Conservation (phyloP, 257 asterid species). For the Henckelia pumila region DNA sequence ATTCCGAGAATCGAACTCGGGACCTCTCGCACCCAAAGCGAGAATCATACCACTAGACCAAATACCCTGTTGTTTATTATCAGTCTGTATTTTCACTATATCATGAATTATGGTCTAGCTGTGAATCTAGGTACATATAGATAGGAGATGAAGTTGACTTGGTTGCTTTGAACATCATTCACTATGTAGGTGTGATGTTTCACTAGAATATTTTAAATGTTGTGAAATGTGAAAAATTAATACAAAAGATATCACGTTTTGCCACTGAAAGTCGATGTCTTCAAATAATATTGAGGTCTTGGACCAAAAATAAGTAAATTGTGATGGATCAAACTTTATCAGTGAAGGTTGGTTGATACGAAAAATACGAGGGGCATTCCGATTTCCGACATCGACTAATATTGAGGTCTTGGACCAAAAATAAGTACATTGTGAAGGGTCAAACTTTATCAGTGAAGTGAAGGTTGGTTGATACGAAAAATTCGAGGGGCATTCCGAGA, state of each 20-base stretch:
- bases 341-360: too few relatives aligned
- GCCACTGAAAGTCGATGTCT: not conserved
- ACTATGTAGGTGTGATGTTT: not conserved
- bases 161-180: not conserved
- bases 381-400: too few relatives aligned
- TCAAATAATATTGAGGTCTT: not conserved
- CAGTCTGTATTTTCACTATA: not conserved
- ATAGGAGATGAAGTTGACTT: not conserved
- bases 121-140: not conserved
- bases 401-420: not conserved
- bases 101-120: not conserved
- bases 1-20: conserved; percentile 49
- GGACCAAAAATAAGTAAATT: not conserved
- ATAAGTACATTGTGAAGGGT: not conserved
- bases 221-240: not conserved
- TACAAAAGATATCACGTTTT: too few relatives aligned
- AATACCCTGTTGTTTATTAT: conserved; percentile 29
- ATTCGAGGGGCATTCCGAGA: conserved; percentile 73
- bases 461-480: not conserved
- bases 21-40: conserved; percentile 55
- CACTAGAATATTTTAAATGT: too few relatives aligned
- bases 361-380: too few relatives aligned
- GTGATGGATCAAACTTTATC: not conserved
- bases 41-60: conserved; percentile 60
- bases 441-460: not conserved